These are phyloP conservation scores for Pyricularia grisea DNA, from an alignment of 2,329 filamentous ascomycete species.

Conservation along the genomic window DNA sequence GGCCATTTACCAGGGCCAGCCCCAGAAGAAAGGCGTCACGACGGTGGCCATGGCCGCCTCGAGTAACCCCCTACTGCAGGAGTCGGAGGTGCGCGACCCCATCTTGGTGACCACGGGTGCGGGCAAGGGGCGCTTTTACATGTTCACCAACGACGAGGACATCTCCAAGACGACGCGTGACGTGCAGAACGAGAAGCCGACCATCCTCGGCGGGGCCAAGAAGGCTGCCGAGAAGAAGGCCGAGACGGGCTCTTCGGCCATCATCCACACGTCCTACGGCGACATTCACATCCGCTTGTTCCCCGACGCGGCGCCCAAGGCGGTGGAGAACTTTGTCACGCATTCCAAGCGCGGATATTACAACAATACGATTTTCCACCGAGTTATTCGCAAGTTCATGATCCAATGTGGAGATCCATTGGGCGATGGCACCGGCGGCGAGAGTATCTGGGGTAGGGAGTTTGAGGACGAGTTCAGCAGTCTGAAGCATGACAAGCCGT, in stretches of 20 bases:
- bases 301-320: constrained; percentile 84
- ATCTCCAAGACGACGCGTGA: constrained; percentile 79
- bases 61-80: constrained; percentile 82
- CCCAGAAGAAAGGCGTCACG: constrained; percentile 84
- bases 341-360: constrained; percentile 88
- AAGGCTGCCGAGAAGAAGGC: constrained; percentile 52
- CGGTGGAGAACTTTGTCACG: constrained; percentile 95
- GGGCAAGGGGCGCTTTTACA: constrained; percentile 89
- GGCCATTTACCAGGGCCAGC: constrained; percentile 86
- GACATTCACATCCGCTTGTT: constrained; percentile 92
- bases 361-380: constrained; percentile 95
- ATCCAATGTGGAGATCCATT: constrained; percentile 80
- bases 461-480: constrained; percentile 92
- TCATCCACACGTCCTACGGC: constrained; percentile 86
- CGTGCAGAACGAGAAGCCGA: constrained; percentile 89
- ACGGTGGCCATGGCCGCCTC: constrained; percentile 97
- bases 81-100: constrained; percentile 83
- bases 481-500: constrained; percentile 89
- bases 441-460: constrained; percentile 86
- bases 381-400: constrained; percentile 98
- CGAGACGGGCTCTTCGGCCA: constrained; percentile 68
- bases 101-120: constrained; percentile 78
- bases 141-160: constrained; percentile 88
- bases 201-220: constrained; percentile 46
- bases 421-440: constrained; percentile 81